Base-by-base conservation (phyloP, 2,329 filamentous ascomycete genomes). In the Sordariomycetes sp. region DNA sequence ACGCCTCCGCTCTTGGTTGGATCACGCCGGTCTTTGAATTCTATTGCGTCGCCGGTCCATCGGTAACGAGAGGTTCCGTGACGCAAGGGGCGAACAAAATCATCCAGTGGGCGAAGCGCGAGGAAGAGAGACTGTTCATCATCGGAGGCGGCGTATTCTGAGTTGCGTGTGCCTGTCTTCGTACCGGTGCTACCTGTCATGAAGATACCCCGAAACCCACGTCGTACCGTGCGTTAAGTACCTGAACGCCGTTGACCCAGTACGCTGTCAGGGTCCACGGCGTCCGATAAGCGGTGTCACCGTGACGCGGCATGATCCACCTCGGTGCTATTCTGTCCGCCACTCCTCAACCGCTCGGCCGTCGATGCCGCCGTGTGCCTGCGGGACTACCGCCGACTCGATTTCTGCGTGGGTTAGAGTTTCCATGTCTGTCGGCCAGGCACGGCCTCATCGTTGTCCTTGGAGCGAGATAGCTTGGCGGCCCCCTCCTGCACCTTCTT, bases 81-180 rank as follows among this genome's bases (percentile, higher is more conserved):
- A 89, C 89, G 10, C 87, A 92, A 68, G 89, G 87, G 12, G 92
- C 91, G 36, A 95, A 94, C 67, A 86, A 87, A 71, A 83, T 99
- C 54, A 85, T 95, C 6, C 88, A 94, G 66, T 99, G 92, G 91
- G 86, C 92, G 1, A 86, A 89, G 66, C 79, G 85, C 62, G 94
- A 99, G 71, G 92, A 97, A 70, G 91, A 97, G 70, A 78, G 94
- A 58, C 75, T 97, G 6, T 99, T 99, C 67, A 96, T 99, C 59
- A 94, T 99, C 66, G 94, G 94, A 1, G 95, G 52, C 7, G 52
- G 52, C n/a, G 45, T 50, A 24, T 50, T 50, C 45, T 24, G 20
- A 50, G n/a, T 20, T 13, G 22, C 22, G 10, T 12, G 94, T n/a
- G 94, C 51, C 92, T 97, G 63, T 87, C 86, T 64, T 85, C 59